Conservation (phyloP, 768 basidiomycete genomes). For the Tulasnella sp. region DNA sequence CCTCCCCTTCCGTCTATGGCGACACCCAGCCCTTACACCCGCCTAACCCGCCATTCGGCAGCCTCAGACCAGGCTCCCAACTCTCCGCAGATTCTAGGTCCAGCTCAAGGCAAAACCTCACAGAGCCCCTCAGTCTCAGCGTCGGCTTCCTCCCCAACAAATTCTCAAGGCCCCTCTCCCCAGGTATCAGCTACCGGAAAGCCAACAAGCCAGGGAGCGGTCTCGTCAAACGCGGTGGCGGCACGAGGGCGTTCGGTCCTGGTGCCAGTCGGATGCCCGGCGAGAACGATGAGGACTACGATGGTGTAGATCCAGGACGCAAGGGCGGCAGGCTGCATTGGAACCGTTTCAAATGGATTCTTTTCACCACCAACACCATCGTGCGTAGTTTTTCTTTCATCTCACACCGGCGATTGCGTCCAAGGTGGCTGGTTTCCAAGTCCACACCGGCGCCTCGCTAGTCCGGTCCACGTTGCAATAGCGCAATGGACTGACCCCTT, state of each 20-base stretch:
- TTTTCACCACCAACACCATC: constrained; percentile 67
- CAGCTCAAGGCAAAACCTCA: constrained; percentile 22
- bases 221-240: constrained; percentile 59
- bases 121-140: constrained; percentile 49
- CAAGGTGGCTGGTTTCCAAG: not conserved
- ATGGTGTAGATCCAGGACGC: constrained; percentile 47
- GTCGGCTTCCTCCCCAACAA: constrained; percentile 79
- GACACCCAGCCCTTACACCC: constrained; percentile 25
- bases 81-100: not conserved
- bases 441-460: not conserved
- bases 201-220: constrained; percentile 28
- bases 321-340: constrained; percentile 59
- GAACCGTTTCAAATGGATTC: constrained; percentile 84
- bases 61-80: constrained; percentile 17
- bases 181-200: constrained; percentile 45
- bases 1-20: constrained; percentile 15
- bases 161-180: constrained; percentile 57
- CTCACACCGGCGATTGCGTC: not conserved
- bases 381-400: constrained; percentile 41
- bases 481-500: constrained; percentile 5
- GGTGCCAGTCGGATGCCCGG: constrained; percentile 59
- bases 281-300: constrained; percentile 60
- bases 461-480: constrained; percentile 14
- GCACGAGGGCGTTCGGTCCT: constrained; percentile 64
- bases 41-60: constrained; percentile 30